These are phyloP conservation scores for Clonostachys rosea DNA, from an alignment of 2,329 filamentous ascomycete genomes.

Conservation along the genomic window DNA sequence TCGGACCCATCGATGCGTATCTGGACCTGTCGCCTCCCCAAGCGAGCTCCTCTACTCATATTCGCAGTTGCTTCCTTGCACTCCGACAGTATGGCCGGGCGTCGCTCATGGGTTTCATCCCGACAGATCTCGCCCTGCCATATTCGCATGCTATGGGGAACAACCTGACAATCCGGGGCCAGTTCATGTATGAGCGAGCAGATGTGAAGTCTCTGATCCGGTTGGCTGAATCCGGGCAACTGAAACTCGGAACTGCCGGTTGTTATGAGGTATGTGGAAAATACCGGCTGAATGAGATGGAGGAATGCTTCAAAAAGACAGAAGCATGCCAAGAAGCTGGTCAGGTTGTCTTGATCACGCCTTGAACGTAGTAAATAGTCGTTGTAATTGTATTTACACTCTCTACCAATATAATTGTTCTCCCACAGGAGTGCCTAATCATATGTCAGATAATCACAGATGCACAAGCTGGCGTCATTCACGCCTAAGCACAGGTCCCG, in stretches of 20 bases:
- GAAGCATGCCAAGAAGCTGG: too few species aligned
- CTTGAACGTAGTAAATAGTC: too few species aligned
- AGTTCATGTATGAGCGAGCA: slow-evolving; percentile 31
- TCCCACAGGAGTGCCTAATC: too few species aligned
- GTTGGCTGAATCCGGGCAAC: slow-evolving; percentile 29
- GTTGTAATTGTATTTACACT: too few species aligned
- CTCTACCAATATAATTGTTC: too few species aligned
- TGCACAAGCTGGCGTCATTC: too few species aligned
- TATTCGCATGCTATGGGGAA: slow-evolving; percentile 18
- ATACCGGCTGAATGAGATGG: too few species aligned
- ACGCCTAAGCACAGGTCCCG: too few species aligned
- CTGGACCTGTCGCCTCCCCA: slow-evolving; percentile 39
- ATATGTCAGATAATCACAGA: too few species aligned
- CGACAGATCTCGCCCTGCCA: slow-evolving; percentile 13
- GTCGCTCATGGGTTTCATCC: slow-evolving; percentile 12
- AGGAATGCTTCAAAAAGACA: too few species aligned
- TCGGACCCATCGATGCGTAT: slow-evolving; percentile 26
- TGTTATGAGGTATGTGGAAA: background rate
- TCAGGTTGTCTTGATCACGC: too few species aligned
- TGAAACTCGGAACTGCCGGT: background rate
- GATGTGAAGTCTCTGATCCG: slow-evolving; percentile 26
- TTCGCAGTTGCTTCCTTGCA: slow-evolving; percentile 3
- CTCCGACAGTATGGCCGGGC: slow-evolving; percentile 19
- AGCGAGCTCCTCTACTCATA: background rate
- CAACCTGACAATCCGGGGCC: slow-evolving; percentile 25